Percentiles rank a stretch among this genome's conserved stretches.
Evolutionary conservation across 2,329 filamentous ascomycete genomes (phyloP).

Genomic region (Drechslerella dactyloides): DNA sequence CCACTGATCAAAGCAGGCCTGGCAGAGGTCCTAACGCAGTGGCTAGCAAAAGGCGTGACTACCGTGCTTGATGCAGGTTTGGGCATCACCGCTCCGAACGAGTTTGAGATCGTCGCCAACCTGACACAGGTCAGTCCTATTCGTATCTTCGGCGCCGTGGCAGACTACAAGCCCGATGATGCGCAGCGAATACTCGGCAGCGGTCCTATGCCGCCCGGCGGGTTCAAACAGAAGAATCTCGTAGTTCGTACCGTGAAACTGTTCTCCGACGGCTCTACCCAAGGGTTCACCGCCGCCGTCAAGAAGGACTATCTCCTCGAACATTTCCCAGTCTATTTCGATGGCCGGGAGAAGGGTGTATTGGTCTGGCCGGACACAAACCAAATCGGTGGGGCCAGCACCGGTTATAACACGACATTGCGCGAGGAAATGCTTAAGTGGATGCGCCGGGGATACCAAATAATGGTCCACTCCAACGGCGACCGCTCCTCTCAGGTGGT

Average conservation of each 20-base stretch:
- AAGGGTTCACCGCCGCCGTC: slow-evolving; percentile 42
- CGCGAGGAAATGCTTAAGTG: slow-evolving; percentile 31
- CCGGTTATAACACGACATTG: slow-evolving; percentile 25
- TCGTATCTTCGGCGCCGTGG: slow-evolving; percentile 24
- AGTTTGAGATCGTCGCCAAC: slow-evolving; percentile 26
- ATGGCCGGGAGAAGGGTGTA: slow-evolving; percentile 9
- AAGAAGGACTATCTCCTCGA: slow-evolving; percentile 15
- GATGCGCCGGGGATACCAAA: slow-evolving; percentile 34
- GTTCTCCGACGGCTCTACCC: slow-evolving; percentile 36
- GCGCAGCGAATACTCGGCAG: slow-evolving; percentile 24
- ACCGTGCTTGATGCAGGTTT: slow-evolving; percentile 37
- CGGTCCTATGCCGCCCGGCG: slow-evolving; percentile 24
- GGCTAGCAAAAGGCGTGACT: slow-evolving; percentile 40
- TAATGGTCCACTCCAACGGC: slow-evolving; percentile 47
- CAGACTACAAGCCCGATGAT: slow-evolving; percentile 26
- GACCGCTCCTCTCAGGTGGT: slow-evolving; percentile 39
- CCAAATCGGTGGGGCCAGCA: neutral
- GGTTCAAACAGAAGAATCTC: slow-evolving; percentile 21
- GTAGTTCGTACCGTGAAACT: slow-evolving; percentile 33
- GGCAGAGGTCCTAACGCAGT: slow-evolving; percentile 7
- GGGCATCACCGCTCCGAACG: neutral
- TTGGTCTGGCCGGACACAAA: slow-evolving; percentile 32
- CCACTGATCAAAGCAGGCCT: slow-evolving; percentile 14
- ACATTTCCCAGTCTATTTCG: slow-evolving; percentile 37
- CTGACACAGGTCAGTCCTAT: slow-evolving; percentile 24